Conservation (phyloP, 495 filamentous ascomycete species). For the Penicillium ochrochloron region DNA sequence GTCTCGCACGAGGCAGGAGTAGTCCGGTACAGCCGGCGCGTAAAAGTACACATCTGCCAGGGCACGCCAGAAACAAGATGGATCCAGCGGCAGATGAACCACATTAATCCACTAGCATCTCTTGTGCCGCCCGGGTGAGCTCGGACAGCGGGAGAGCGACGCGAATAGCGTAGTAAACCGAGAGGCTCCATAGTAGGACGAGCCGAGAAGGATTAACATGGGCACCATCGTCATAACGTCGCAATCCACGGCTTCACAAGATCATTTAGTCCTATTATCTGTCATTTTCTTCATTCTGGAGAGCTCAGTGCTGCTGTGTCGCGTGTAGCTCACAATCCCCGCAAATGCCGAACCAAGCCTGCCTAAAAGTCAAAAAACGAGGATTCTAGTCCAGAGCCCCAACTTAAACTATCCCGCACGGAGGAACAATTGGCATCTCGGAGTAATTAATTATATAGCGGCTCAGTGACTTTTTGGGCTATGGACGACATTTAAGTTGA, state of each 20-base stretch:
- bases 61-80: neutral
- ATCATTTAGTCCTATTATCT: neutral
- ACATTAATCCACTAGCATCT: conserved; percentile 5
- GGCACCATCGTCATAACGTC: neutral
- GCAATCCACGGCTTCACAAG: neutral
- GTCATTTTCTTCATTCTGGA: neutral
- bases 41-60: conserved; percentile 4
- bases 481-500: neutral
- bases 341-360: neutral
- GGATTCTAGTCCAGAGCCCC: neutral
- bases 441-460: neutral
- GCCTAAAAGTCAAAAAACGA: neutral
- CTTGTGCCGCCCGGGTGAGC: conserved; percentile 10
- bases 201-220: neutral
- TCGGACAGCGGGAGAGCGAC: conserved; percentile 14
- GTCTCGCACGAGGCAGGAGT: neutral
- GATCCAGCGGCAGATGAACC: neutral
- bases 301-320: neutral
- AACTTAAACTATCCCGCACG: neutral
- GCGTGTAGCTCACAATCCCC: neutral
- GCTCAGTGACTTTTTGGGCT: no score
- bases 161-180: neutral
- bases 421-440: neutral
- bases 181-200: neutral
- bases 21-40: neutral